Conservation (phyloP, 176 grass and related monocot genomes). For the Oryza longistaminata region DNA sequence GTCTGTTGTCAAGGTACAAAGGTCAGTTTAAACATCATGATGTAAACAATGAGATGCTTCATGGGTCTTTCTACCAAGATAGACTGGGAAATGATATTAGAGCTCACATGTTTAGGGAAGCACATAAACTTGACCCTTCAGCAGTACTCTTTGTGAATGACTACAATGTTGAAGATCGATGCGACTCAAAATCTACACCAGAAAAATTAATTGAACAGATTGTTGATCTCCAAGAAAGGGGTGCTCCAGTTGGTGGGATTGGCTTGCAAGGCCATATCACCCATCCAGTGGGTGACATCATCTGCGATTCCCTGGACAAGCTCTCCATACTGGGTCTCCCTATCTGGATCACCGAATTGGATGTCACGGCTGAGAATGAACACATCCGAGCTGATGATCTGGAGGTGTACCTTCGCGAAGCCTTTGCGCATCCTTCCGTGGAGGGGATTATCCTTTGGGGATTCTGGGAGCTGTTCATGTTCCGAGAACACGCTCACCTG, state of each 20-base stretch:
- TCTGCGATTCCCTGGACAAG: slow-evolving; percentile 87
- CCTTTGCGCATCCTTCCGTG: slow-evolving; percentile 75
- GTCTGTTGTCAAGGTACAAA: slow-evolving; percentile 75
- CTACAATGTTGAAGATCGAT: slow-evolving; percentile 96
- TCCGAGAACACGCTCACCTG: slow-evolving; percentile 74
- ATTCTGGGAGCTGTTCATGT: slow-evolving; percentile 96
- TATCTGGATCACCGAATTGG: slow-evolving; percentile 92
- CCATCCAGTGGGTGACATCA: slow-evolving; percentile 90
- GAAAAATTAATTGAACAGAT: slow-evolving; percentile 83
- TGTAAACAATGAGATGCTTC: slow-evolving; percentile 99
- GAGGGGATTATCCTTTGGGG: slow-evolving; percentile 87
- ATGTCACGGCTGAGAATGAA: slow-evolving; percentile 80
- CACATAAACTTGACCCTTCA: slow-evolving; percentile 83
- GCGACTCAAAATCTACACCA: slow-evolving; percentile 82
- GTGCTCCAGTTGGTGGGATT: slow-evolving; percentile 86
- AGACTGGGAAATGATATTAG: slow-evolving; percentile 86
- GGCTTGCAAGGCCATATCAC: slow-evolving; percentile 90
- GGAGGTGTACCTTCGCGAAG: slow-evolving; percentile 83
- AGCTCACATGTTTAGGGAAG: slow-evolving; percentile 93
- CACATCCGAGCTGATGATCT: slow-evolving; percentile 87
- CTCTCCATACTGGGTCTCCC: slow-evolving; percentile 77
- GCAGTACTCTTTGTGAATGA: slow-evolving; percentile 94
- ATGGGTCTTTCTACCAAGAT: slow-evolving; percentile 96
- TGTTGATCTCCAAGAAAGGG: slow-evolving; percentile 77
- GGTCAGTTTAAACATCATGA: slow-evolving; percentile 90